These are phyloP conservation scores for Symbiodinium natans DNA, from an alignment of 73 alveolate species.

Conservation along the genomic window DNA sequence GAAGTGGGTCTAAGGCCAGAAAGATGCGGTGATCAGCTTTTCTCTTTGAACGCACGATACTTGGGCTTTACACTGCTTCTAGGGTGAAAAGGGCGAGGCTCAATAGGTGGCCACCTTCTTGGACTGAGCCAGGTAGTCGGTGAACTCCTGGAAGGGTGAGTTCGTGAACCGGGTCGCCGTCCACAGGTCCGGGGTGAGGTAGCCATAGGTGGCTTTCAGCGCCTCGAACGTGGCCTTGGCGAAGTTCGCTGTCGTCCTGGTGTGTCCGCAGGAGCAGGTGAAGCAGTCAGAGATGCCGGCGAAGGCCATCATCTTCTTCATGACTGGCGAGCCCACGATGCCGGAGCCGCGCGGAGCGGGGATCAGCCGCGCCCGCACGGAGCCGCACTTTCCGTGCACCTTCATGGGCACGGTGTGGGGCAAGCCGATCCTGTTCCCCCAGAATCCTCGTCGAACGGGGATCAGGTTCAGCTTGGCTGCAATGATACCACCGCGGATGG, in stretches of 20 bases:
- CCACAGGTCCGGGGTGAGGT: conserved; percentile 99
- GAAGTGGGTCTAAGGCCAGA: no score
- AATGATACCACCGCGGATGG: conserved; percentile 99
- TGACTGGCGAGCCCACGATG: conserved; percentile 99
- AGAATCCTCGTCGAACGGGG: conserved; percentile 99
- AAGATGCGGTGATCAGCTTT: no score
- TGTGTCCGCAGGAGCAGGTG: conserved; percentile 99
- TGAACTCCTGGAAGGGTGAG: conserved; percentile 97
- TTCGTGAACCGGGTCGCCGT: conserved; percentile 96
- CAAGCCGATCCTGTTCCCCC: conserved; percentile 99
- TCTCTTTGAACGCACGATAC: no score
- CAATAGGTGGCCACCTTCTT: conserved; percentile 86
- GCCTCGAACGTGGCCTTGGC: conserved; percentile 99
- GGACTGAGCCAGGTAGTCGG: conserved; percentile 95
- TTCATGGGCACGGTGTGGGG: conserved; percentile 99
- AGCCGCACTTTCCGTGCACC: conserved; percentile 99
- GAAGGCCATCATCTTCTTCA: conserved; percentile 99
- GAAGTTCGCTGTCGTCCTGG: conserved; percentile 99
- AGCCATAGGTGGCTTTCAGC: conserved; percentile 98
- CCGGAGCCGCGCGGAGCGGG: conserved; percentile 99
- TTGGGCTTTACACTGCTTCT: no score
- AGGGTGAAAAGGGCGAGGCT: no score
- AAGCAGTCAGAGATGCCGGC: conserved; percentile 99
- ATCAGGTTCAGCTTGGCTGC: conserved; percentile 99
- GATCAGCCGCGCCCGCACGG: conserved; percentile 99